A percentile compares a stretch with the other conserved stretches of the same genome.
phyloP scores from a whole-genome alignment of 1,284 basidiomycete species.

The Psilocybe mexicana region DNA sequence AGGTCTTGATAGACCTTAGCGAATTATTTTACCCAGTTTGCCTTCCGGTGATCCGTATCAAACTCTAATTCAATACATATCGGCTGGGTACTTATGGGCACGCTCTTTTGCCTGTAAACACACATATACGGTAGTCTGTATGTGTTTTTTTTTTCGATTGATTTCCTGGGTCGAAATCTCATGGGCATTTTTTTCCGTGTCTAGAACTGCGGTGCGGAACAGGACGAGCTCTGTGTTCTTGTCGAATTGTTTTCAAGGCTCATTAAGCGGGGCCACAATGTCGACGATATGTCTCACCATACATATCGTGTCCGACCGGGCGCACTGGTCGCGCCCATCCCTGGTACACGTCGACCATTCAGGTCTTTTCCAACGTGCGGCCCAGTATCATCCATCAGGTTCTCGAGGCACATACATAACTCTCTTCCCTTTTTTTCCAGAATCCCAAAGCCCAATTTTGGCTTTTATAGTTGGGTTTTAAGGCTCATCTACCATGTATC shows the following conservation, averaged over 20 bases:
- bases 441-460: neutral
- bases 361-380: no score
- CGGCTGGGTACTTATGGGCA: no score
- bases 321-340: neutral
- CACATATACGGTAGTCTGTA: no score
- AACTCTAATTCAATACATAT: constrained; percentile 15
- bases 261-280: neutral
- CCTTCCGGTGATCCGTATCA: constrained; percentile 23
- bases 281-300: neutral
- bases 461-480: neutral
- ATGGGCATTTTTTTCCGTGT: neutral
- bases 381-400: neutral
- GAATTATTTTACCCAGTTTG: neutral
- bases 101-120: no score
- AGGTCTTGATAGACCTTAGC: neutral
- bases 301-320: neutral
- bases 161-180: neutral
- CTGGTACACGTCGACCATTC: no score
- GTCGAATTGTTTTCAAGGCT: neutral
- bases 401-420: neutral
- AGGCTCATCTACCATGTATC: neutral
- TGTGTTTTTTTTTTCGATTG: neutral
- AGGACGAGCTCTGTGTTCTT: neutral
- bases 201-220: neutral
- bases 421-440: neutral